These are phyloP conservation scores for Tuber microsphaerosporum DNA, from an alignment of 495 filamentous ascomycete genomes.

Conservation along the genomic window DNA sequence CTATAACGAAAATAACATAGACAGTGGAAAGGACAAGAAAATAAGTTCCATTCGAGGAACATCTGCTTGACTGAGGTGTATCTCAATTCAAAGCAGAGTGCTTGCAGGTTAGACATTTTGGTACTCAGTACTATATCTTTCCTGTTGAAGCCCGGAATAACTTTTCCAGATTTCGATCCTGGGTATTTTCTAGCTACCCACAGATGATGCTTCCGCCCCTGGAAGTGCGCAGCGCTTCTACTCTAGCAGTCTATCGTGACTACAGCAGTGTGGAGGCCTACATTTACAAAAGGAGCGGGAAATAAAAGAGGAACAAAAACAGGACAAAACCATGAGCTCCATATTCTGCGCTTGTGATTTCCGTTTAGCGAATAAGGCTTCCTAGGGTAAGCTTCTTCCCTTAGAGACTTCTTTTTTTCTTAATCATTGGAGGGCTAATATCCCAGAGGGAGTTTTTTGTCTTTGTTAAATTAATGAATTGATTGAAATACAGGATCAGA, in stretches of 20 bases:
- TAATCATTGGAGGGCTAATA: too few relatives aligned
- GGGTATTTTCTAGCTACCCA: not conserved
- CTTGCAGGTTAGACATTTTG: not conserved
- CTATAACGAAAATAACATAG: not conserved
- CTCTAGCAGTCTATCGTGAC: not conserved
- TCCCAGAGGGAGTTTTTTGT: too few relatives aligned
- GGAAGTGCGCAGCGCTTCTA: not conserved
- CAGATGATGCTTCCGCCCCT: not conserved
- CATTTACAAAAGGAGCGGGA: not conserved
- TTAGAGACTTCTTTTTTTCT: too few relatives aligned
- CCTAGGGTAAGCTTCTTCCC: too few relatives aligned
- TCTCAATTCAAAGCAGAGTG: not conserved
- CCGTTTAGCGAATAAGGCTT: not conserved
- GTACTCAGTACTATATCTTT: not conserved
- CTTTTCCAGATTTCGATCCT: not conserved
- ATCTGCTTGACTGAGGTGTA: not conserved
- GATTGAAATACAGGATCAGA: too few relatives aligned
- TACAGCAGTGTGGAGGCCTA: not conserved
- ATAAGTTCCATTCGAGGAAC: not conserved
- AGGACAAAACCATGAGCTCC: not conserved
- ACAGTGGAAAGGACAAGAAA: not conserved
- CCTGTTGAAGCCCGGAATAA: not conserved
- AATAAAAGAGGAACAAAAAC: not conserved
- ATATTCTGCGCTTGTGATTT: not conserved
- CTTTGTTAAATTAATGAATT: too few relatives aligned